These are phyloP conservation scores for Citrullus amarus DNA, from an alignment of 306 rosid species.

Conservation along the genomic window DNA sequence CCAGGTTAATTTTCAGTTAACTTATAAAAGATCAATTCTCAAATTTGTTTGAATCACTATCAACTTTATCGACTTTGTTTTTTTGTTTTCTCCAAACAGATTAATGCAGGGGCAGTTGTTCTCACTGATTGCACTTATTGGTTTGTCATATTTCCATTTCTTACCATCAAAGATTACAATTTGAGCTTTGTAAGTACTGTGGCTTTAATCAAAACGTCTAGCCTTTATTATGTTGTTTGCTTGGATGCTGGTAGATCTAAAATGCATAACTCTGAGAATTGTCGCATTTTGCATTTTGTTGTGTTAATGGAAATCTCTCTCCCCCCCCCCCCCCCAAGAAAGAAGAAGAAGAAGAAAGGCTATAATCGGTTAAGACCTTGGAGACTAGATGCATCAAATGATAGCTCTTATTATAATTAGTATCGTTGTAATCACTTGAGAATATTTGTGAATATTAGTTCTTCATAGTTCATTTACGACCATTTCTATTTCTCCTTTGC, in stretches of 20 bases:
- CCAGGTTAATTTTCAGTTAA: background rate
- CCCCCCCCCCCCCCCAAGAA: background rate
- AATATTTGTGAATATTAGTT: background rate
- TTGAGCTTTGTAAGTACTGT: slow-evolving; percentile 58
- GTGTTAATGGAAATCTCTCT: background rate
- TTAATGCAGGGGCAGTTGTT: slow-evolving; percentile 86
- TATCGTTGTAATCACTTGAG: background rate
- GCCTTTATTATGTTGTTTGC: background rate
- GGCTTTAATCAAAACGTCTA: background rate
- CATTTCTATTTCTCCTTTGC: slow-evolving; percentile 7
- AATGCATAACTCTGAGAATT: background rate
- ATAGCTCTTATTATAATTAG: background rate
- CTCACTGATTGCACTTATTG: slow-evolving; percentile 91
- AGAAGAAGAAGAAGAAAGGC: background rate
- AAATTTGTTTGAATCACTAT: background rate
- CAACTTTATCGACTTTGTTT: background rate
- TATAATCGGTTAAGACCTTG: background rate
- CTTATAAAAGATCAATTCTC: background rate
- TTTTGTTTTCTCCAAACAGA: slow-evolving; percentile 26
- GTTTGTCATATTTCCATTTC: slow-evolving; percentile 78
- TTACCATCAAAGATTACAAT: slow-evolving; percentile 60
- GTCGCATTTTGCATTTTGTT: background rate
- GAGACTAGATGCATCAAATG: background rate
- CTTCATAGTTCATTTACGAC: background rate
- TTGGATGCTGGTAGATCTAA: background rate